These are phyloP conservation scores for Fusarium sp. DNA, from an alignment of 2,329 filamentous ascomycete species.

Conservation along the genomic window DNA sequence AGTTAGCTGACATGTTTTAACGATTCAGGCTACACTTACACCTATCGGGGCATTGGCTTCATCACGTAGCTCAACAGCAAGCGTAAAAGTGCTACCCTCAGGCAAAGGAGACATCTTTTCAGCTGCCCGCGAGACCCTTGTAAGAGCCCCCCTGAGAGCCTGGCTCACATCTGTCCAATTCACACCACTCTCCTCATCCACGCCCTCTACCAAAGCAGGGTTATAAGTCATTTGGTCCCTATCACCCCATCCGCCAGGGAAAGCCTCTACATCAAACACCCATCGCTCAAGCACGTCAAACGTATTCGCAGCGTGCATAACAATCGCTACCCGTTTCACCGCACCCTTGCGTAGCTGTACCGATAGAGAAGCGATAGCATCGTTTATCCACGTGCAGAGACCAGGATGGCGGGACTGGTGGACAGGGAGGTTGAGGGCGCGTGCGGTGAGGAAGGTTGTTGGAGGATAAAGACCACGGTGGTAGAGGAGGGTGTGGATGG, in stretches of 20 bases:
- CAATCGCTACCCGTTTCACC: constrained; percentile 60
- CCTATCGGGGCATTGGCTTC: constrained; percentile 68
- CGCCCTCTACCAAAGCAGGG: constrained; percentile 38
- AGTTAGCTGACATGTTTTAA: constrained; percentile 11
- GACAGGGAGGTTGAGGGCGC: constrained; percentile 85
- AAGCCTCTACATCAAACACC: constrained; percentile 67
- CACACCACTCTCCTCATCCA: constrained; percentile 47
- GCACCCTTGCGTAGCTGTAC: constrained; percentile 72
- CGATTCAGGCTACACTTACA: constrained; percentile 53
- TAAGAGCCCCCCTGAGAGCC: constrained; percentile 75
- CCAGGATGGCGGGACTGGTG: constrained; percentile 87
- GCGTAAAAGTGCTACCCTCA: constrained; percentile 75
- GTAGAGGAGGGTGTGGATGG: constrained; percentile 87
- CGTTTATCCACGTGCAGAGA: constrained; percentile 86
- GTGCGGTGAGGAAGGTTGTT: constrained; percentile 79
- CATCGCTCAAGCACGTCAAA: constrained; percentile 67
- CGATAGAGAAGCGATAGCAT: constrained; percentile 79
- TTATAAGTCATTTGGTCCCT: constrained; percentile 39
- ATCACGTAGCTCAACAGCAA: constrained; percentile 78
- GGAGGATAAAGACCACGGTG: constrained; percentile 83
- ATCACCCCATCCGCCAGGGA: constrained; percentile 55
- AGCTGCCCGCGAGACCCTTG: constrained; percentile 69
- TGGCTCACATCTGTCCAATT: constrained; percentile 74
- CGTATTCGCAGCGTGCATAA: constrained; percentile 55
- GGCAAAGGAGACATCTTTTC: constrained; percentile 69